Conservation (phyloP, 176 grass and related monocot genomes). For the Aegilops umbellulata region DNA sequence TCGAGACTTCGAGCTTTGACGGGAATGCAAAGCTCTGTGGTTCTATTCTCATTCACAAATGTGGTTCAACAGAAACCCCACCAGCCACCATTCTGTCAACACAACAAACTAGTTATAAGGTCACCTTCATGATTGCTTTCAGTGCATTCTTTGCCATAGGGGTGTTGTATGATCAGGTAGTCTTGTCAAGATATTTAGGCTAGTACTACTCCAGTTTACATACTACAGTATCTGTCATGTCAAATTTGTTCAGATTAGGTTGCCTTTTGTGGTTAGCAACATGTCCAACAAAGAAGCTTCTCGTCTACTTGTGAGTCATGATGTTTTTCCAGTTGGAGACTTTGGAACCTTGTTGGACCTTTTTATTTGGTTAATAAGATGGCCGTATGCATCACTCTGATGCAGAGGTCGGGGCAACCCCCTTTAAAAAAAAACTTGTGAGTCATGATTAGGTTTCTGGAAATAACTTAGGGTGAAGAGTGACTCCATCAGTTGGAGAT, state of each 20-base stretch:
- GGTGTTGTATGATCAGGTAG: background rate
- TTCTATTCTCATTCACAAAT: background rate
- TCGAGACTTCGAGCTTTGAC: conserved; percentile 13
- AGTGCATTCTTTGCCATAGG: background rate
- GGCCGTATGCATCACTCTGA: no score
- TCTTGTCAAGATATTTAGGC: background rate
- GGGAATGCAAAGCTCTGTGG: conserved; percentile 32
- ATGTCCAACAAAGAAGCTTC: background rate
- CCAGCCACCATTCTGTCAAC: background rate
- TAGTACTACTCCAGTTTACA: background rate
- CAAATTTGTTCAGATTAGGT: background rate
- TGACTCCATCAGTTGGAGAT: background rate
- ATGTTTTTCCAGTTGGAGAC: no score
- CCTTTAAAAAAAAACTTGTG: no score
- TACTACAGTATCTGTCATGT: background rate
- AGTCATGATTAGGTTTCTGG: background rate
- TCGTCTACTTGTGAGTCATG: background rate
- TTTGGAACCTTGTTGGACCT: no score
- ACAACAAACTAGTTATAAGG: background rate
- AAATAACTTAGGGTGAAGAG: background rate
- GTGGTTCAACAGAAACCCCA: background rate
- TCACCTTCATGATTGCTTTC: background rate
- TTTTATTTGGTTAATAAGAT: no score
- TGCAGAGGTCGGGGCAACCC: no score
- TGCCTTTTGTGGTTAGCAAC: background rate